Evolutionary conservation across 768 basidiomycete genomes (phyloP).

Genomic region (Tricholoma bakamatsutake): DNA sequence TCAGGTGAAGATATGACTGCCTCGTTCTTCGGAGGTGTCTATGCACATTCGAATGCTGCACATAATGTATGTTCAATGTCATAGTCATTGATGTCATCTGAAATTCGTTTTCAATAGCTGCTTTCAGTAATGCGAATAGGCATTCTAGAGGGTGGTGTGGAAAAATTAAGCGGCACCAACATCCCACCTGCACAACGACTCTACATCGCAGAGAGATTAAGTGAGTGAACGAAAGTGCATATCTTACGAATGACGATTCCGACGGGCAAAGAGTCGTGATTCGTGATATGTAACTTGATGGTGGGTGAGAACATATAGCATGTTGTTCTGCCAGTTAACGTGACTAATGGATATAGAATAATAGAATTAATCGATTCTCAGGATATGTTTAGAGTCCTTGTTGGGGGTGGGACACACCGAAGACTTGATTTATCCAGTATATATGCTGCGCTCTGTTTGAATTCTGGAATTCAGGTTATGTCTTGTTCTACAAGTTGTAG

Average conservation of each 20-base stretch:
- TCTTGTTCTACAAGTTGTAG: no score
- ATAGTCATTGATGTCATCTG: not conserved
- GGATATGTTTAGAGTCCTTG: not conserved
- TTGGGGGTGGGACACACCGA: not conserved
- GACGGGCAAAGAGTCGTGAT: not conserved
- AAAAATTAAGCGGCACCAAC: conserved; percentile 39
- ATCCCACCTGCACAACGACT: conserved; percentile 43
- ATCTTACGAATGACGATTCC: not conserved
- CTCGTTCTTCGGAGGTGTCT: conserved; percentile 81
- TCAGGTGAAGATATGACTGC: conserved; percentile 80
- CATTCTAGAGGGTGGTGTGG: conserved; percentile 58
- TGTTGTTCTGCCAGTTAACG: not conserved
- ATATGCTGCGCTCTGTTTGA: not conserved
- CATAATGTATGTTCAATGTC: conserved; percentile 53
- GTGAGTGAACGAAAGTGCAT: not conserved
- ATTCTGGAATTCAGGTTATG: not conserved
- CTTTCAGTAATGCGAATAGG: conserved; percentile 78
- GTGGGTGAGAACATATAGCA: no score
- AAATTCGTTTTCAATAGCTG: conserved; percentile 30
- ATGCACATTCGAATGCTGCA: conserved; percentile 79
- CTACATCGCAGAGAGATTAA: conserved; percentile 26
- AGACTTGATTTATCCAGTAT: not conserved
- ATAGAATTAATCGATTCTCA: not conserved
- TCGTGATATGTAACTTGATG: not conserved
- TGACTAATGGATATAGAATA: not conserved